Evolutionary conservation across 495 filamentous ascomycete species (phyloP), one percentile per base, ranked within the genome.

Genomic region (Aspergillus nidulans): DNA sequence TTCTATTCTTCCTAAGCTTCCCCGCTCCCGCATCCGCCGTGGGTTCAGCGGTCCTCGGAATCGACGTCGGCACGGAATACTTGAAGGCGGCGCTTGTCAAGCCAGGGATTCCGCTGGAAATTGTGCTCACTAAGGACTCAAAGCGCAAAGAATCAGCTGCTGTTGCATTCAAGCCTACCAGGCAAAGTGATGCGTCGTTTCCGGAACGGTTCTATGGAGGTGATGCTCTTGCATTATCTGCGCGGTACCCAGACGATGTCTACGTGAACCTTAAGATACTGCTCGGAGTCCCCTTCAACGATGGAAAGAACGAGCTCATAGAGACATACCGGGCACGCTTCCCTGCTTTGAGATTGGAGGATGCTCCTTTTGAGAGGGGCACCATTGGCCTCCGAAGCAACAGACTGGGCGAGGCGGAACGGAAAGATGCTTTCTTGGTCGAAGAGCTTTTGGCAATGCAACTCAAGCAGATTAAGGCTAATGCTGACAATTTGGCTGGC

Each of bases 371-470:
- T 55, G 79, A 78, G n/a, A 79, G 88, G 49, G 82, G 80, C 12
- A 91, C 88, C 1, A 84, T 87, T 51, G 83, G 83, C 25, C 85
- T 97, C 64, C 84, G 85, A 70, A 95, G 89, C 71, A 77, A 80
- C 56, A 81, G 82, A 42, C 86, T 95, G 48, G 78, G 81, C 0
- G 70, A 76, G 15, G 80, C 79, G 15, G 77, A 87, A 55, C 68
- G 57, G 54, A 85, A 87, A 69, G 83, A 86, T 53, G 80, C 85
- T 21, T 97, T 91, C 74, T 72, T 85, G 57, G 84, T 97, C 4
- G 95, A 98, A 74, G 94, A 98, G 76, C 77, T 98, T 62, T 66
- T 98, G 70, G 92, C 95, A 41, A 98, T 98, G 94, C 87, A 97
- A 74, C 77, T 98, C 59, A 86, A 91, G 77, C 89, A 87, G 63